Percentiles rank a stretch among this genome's conserved stretches.
phyloP scores from a whole-genome alignment of 441 rosid genomes.

The Erysimum cheiri region DNA sequence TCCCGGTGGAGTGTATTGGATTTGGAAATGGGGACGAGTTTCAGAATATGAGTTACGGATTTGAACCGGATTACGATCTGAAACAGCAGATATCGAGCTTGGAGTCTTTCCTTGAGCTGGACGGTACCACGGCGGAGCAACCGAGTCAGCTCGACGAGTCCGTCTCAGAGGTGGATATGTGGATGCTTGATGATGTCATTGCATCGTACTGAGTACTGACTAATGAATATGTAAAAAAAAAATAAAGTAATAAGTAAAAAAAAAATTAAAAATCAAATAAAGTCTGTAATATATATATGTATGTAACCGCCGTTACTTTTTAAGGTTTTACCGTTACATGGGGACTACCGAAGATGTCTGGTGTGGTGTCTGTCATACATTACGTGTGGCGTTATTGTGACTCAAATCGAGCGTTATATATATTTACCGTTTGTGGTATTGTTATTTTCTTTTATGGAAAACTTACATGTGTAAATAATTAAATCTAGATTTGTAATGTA shows the following conservation, averaged over 20 bases:
- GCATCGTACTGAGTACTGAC: constrained; percentile 38
- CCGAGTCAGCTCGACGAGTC: constrained; percentile 32
- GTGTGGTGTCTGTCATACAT: neutral
- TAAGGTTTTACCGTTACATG: constrained; percentile 4
- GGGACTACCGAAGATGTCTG: neutral
- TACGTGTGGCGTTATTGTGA: neutral
- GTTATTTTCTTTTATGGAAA: neutral
- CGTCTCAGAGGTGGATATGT: constrained; percentile 48
- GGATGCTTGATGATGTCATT: constrained; percentile 73
- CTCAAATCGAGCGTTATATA: constrained; percentile 18
- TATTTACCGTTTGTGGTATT: neutral
- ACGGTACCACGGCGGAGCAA: constrained; percentile 40
- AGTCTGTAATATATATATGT: constrained; percentile 13
- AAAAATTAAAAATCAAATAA: neutral
- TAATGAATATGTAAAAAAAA: neutral
- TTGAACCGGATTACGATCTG: constrained; percentile 46
- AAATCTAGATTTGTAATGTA: neutral
- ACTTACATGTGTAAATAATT: neutral
- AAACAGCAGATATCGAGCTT: constrained; percentile 58
- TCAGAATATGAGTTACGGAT: constrained; percentile 19
- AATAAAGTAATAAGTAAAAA: neutral
- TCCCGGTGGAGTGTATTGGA: constrained; percentile 19
- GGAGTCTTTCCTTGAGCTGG: constrained; percentile 69
- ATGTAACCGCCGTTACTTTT: constrained; percentile 23
- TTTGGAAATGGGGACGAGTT: constrained; percentile 36